These are phyloP conservation scores for Penicillium arizonense DNA, from an alignment of 495 filamentous ascomycete genomes.

Conservation along the genomic window DNA sequence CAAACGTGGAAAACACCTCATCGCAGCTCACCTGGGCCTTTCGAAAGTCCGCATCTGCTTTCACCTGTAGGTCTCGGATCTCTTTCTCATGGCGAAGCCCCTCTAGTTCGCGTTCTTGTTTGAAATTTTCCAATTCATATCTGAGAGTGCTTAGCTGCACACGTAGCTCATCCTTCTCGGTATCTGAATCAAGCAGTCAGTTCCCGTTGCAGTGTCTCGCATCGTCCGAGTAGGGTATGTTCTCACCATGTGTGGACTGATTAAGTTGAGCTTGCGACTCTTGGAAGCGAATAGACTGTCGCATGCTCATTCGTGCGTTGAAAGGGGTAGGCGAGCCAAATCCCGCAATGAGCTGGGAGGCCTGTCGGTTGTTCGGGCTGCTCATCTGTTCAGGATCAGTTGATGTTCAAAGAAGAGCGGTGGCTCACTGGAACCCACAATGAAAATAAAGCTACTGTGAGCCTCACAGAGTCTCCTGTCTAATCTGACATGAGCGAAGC, in stretches of 20 bases:
- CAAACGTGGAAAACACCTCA: no score
- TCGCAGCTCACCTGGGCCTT: constrained; percentile 63
- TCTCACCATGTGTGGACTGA: constrained; percentile 21
- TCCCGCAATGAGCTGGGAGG: constrained; percentile 32
- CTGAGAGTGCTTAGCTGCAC: constrained; percentile 65
- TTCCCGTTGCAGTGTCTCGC: neutral
- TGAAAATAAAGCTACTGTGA: neutral
- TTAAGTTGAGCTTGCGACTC: constrained; percentile 26
- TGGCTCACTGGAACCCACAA: neutral
- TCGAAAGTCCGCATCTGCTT: constrained; percentile 79
- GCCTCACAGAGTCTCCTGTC: neutral
- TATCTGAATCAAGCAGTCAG: constrained; percentile 27
- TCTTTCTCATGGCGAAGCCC: constrained; percentile 79
- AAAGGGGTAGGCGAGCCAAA: constrained; percentile 32
- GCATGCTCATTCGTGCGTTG: constrained; percentile 23
- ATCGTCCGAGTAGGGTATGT: neutral
- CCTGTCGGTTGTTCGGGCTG: constrained; percentile 29
- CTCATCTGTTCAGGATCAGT: constrained; percentile 25
- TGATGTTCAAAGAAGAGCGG: neutral
- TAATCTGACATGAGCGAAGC: neutral
- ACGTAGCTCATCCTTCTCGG: constrained; percentile 65
- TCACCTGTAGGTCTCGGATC: constrained; percentile 68
- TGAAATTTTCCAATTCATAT: constrained; percentile 71
- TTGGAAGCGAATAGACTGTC: constrained; percentile 28
- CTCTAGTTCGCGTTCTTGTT: constrained; percentile 81